Evolutionary conservation across 1,284 basidiomycete genomes (phyloP), one percentile per base, ranked within the genome.

Genomic region (Malassezia arunalokei): DNA sequence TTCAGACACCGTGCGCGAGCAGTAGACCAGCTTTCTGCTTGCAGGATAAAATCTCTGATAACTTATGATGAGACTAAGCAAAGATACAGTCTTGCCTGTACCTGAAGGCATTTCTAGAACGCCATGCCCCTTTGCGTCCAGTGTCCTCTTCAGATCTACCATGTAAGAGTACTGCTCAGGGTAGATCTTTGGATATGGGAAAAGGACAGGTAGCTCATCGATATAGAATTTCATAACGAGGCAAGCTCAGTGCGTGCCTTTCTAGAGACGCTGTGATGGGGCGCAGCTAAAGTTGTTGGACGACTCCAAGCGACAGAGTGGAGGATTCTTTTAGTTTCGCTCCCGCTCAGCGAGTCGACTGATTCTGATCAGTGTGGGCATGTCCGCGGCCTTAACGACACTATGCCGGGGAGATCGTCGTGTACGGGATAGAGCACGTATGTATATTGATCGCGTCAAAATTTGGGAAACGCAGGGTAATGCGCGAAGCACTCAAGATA

Each of bases 41-140:
- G 83, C 85, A 8, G 89, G 86, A 72, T 91, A 88, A 76, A 90
- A 94, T 77, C 94, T 89, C 76, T 96, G 92, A 73, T 98, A 99
- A 24, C 91, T 91, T 42, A 99, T 85, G 76, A 99, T 99, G 54
- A 99, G 77, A 12, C 88, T 92, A 29, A 99, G 79, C 3, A 99
- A 78, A 8, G 91, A 96, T 20, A 99, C 91, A 0, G 94, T 99
- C 78, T 99, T 99, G 17, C 94, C 94, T 33, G 94, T 99, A 12
- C 94, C 94, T 9, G 94, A 98, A 58, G 94, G 94, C 94, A 98
- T 98, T 77, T 99, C 94, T 30, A 99, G 80, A 15, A 98, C 89
- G 74, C 94, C 95, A 66, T 99, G 94, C 45, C 94, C 81, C 40
- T 70, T 68, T 80, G 90, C 90, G 76, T 98, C 94, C 20, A 98